Base-by-base conservation (phyloP, 2,329 filamentous ascomycete species). In the Ophiostoma australiae region DNA sequence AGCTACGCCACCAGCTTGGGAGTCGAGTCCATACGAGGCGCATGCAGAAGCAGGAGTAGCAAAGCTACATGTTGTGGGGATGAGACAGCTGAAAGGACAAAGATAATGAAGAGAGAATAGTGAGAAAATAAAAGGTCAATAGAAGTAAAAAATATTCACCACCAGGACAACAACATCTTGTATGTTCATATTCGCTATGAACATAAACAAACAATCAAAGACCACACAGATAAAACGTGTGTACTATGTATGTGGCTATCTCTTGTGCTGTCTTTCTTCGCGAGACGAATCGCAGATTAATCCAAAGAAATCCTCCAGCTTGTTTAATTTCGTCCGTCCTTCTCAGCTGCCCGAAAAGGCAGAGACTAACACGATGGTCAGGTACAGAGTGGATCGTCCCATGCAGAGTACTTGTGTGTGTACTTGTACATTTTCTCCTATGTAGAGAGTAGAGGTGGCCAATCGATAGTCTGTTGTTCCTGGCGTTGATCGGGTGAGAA, bases 321-420 rank as follows among this genome's bases (percentile, higher is more conserved):
- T 31, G 27, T 31, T 3, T 27, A 58, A 23, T 31, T 27, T 58
- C 52, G 2, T 27, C 23, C 52, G 2, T 27, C 23, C 23, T 58
- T 58, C 52, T 58, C 52, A 58, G 52, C 52, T 31, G 52, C 52
- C 52, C 52, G 27, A n/a, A 58, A 15, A 58, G 52, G n/a, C 52
- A 58, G 52, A 27, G 52, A 58, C 52, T 58, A 58, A 58, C 52
- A 58, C 23, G 52, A 58, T 31, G 52, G 52, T 58, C 52, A 58
- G 52, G 52, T 58, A 58, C 52, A 58, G 23, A 58, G 52, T 58
- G 52, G 52, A 58, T 11, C 52, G 10, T 58, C 52, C 7, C 52
- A 58, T 58, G 52, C 27, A 58, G 23, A 23, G 52, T 58, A 58
- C 52, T 27, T 23, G 13, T 58, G 52, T 4, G 39, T 58, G 23